Conservation (phyloP, 768 basidiomycete species). For the Suillus fuscotomentosus region DNA sequence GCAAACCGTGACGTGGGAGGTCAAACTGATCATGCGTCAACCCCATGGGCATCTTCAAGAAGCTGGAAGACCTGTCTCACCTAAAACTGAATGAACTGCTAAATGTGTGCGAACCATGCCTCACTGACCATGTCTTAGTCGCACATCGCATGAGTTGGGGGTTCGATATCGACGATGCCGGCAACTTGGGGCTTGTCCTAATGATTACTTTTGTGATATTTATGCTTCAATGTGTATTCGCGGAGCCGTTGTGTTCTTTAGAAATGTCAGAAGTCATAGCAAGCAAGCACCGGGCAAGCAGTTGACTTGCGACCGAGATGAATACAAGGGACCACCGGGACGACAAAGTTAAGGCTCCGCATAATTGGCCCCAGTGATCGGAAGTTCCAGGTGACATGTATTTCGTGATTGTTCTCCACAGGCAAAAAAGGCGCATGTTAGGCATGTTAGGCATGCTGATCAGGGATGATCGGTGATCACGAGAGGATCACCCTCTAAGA, state of each 20-base stretch:
- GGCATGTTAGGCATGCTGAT: neutral
- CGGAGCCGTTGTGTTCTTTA: neutral
- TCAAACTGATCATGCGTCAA: neutral
- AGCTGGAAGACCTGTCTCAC: neutral
- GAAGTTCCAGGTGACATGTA: neutral
- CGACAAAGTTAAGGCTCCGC: neutral
- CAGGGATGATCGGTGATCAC: neutral
- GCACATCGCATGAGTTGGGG: neutral
- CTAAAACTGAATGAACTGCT: neutral
- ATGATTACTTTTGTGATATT: too few species aligned
- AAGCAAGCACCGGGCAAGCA: too few species aligned
- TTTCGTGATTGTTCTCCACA: constrained; percentile 3
- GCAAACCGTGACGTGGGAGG: neutral
- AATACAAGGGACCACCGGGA: too few species aligned
- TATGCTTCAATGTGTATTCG: neutral
- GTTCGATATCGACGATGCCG: too few species aligned
- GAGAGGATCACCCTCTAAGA: neutral
- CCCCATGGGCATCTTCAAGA: neutral
- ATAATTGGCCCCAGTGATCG: neutral
- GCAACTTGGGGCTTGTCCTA: too few species aligned
- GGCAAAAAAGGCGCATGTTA: neutral
- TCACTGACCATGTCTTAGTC: neutral
- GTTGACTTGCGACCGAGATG: neutral
- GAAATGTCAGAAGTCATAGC: neutral
- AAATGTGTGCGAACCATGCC: neutral